Base-by-base conservation (phyloP, 2,329 filamentous ascomycete species). In the Fusarium mangiferae region DNA sequence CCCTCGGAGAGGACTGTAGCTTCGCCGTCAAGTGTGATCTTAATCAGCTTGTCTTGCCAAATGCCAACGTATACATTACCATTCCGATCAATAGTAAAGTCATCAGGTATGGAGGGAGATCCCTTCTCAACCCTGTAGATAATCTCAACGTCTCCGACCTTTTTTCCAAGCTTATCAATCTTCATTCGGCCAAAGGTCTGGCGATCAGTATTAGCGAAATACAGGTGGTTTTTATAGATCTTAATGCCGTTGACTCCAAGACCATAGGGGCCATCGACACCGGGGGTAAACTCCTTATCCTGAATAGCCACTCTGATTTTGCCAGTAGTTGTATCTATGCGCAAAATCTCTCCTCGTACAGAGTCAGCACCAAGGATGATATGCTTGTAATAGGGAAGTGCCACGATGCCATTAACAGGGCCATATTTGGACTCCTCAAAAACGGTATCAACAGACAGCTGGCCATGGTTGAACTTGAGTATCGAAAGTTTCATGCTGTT, bases 301-400 rank as follows among this genome's bases (percentile, higher is more conserved):
- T 59, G 12, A 10, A 68, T 64, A 8, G 44, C 28, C 1, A 55
- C 20, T 3, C n/a, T 20, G 3, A 57, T 30, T 2, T 36, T 30
- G 5, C 65, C 52, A 10, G 45, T 51, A 3, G 5, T 26, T 1
- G 41, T 56, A 18, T 69, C 33, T 10, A 65, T 56, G 0, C 59
- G 59, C 2, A 60, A 7, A 36, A 70, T 54, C n/a, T 55, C 66
- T 7, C 67, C 67, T 5, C 58, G 61, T 3, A 28, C 38, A 4
- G 65, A 59, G 45, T 64, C 65, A 28, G 67, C 65, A 11, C 65
- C 58, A 17, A 70, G 58, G 6, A 69, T 41, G 42, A 70, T 41
- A 18, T 68, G 65, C 6, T 48, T 39, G 13, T 64, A 26, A 7
- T 26, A 4, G 1, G 59, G 59, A 22, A 70, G 45, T 6, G 36